A percentile compares a stretch with the other conserved stretches of the same genome.
Conservation (phyloP, 352 stramenopile genomes). For the Phytophthora sp. region DNA sequence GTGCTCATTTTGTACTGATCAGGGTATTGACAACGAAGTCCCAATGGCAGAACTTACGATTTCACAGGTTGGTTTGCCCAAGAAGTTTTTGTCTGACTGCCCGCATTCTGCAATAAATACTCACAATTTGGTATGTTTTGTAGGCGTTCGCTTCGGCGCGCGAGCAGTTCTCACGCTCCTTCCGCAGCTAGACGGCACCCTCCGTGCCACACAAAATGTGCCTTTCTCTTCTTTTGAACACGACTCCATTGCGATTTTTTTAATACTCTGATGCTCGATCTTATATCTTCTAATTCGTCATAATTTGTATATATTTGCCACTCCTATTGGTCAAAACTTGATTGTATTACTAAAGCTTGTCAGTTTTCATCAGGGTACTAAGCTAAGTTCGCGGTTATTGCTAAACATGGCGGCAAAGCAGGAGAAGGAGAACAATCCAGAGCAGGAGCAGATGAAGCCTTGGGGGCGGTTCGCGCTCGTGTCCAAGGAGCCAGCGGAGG, state of each 20-base stretch:
- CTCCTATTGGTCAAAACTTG: conserved; percentile 26
- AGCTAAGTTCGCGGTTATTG: conserved; percentile 4
- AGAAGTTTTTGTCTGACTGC: neutral
- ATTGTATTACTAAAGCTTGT: conserved; percentile 23
- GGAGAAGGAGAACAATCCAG: conserved; percentile 11
- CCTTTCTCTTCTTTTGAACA: conserved; percentile 17
- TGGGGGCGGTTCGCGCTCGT: conserved; percentile 74
- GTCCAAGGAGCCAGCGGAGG: conserved; percentile 53
- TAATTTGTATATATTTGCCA: neutral
- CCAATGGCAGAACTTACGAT: conserved; percentile 88
- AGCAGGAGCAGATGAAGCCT: conserved; percentile 18
- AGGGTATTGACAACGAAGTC: conserved; percentile 90
- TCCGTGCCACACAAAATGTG: conserved; percentile 33
- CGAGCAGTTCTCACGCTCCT: conserved; percentile 90
- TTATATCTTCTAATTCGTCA: conserved; percentile 13
- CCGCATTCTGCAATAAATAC: neutral
- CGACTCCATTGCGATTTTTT: conserved; percentile 22
- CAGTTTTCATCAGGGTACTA: conserved; percentile 28
- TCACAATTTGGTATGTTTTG: conserved; percentile 8
- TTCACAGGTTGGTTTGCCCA: conserved; percentile 58
- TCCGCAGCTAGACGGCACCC: conserved; percentile 71
- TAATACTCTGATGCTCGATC: neutral
- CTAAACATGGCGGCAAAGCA: conserved; percentile 14
- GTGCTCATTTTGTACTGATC: conserved; percentile 13
- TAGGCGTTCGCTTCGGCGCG: conserved; percentile 84